Evolutionary conservation across 805 yeast genomes (phyloP).

Genomic region (Ogataea methanolica): DNA sequence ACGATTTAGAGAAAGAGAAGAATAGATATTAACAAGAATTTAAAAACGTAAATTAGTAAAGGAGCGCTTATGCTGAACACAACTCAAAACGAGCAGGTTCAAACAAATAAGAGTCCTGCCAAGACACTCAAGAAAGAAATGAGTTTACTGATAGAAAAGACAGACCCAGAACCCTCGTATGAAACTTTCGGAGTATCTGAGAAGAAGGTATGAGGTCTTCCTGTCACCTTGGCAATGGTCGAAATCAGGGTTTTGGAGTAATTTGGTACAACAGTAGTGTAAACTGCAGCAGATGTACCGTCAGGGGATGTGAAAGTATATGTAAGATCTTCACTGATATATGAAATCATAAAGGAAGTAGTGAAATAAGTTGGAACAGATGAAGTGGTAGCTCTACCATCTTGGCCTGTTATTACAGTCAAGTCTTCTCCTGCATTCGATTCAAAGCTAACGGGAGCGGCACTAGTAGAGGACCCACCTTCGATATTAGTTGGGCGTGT

Average conservation of each 20-base stretch:
- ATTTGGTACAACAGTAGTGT: neutral
- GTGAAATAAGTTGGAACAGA: neutral
- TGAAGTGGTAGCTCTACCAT: neutral
- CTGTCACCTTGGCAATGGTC: neutral
- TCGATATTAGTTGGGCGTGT: too few species aligned
- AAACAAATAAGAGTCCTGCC: neutral
- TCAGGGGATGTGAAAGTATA: neutral
- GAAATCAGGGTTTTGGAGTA: neutral
- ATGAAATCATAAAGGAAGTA: slow-evolving; percentile 1
- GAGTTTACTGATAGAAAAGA: neutral
- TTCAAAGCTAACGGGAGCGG: too few species aligned
- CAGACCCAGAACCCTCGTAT: neutral
- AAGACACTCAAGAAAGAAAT: neutral
- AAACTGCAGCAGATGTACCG: neutral
- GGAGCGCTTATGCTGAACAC: too few species aligned
- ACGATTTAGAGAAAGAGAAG: too few species aligned
- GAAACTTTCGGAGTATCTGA: neutral
- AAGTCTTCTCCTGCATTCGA: too few species aligned
- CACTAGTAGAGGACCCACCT: too few species aligned
- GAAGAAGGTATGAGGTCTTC: neutral
- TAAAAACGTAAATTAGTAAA: too few species aligned
- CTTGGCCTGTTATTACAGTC: neutral
- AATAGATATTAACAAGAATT: too few species aligned
- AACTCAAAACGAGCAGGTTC: too few species aligned
- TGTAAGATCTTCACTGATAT: neutral